A percentile compares a stretch with the other conserved stretches of the same genome.
These are phyloP conservation scores for Drechslerella coelobrocha DNA, from an alignment of 2,329 filamentous ascomycete genomes.

Conservation along the genomic window DNA sequence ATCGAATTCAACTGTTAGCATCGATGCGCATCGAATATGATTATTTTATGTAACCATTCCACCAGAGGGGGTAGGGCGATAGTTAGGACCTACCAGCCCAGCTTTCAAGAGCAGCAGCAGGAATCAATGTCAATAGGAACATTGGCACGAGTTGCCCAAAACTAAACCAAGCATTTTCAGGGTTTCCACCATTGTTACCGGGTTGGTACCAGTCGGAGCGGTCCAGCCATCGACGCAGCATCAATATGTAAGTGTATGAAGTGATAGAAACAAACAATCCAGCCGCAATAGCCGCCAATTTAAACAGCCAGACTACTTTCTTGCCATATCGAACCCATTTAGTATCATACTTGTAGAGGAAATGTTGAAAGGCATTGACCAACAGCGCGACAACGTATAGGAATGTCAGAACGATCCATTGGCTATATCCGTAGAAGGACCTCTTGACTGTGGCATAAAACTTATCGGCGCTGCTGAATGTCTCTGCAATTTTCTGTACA, in stretches of 20 bases:
- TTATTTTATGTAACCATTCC: background rate
- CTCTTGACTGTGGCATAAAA: background rate
- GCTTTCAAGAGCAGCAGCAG: background rate
- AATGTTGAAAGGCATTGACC: background rate
- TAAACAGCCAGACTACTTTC: constrained; percentile 6
- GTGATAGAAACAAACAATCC: background rate
- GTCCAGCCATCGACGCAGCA: background rate
- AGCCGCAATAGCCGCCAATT: background rate
- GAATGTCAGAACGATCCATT: constrained; percentile 14
- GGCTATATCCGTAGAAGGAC: constrained; percentile 2
- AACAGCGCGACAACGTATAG: background rate
- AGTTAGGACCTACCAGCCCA: background rate
- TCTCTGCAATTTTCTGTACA: background rate
- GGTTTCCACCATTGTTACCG: background rate
- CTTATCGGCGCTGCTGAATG: background rate
- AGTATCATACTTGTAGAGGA: background rate
- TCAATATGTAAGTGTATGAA: background rate
- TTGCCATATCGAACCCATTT: background rate
- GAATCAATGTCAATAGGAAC: background rate
- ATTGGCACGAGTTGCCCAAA: constrained; percentile 11
- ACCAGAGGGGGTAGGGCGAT: no score
- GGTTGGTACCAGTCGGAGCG: background rate
- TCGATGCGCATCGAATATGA: no score
- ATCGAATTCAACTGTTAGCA: background rate
- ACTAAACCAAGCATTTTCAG: background rate